Evolutionary conservation across 495 filamentous ascomycete species (phyloP), one percentile per base, ranked within the genome.

Genomic region (Hyaloscypha hepaticicola): DNA sequence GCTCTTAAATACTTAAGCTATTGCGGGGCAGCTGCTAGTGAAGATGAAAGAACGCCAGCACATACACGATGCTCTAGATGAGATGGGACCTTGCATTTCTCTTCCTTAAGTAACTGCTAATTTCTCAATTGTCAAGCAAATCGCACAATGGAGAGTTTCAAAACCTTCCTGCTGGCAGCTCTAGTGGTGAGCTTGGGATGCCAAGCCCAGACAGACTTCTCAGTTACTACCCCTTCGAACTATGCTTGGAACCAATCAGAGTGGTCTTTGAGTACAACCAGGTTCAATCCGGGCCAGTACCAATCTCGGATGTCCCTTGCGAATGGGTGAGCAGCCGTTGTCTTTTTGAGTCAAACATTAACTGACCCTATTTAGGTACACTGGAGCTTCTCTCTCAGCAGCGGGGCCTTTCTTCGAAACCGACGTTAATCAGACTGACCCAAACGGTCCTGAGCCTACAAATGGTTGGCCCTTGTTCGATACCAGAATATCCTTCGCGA

Each of bases 391-490:
- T 26, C 66, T 90, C 12, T 85, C 88, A 26, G 82, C 83, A 33
- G 77, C 79, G 7, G 88, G 88, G 1, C 88, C 88, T 0, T 90
- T 91, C 75, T 90, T 90, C 70, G 88, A 90, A 64, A 69, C 83
- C 14, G 88, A 90, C 61, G 63, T 65, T 22, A 73, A 73, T 51
- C 64, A 72, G 51, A 74, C 68, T 12, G 67, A 73, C 52, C 33
- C 73, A 24, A 59, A 7, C 55, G 73, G 69, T 6, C 59, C 55
- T 19, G 80, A 82, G 60, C 82, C 82, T 27, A 86, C 87, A 71
- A 89, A 85, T 67, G 90, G 89, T 6, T 93, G 90, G 90, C 90
- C 90, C 7, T 73, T 93, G 19, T 90, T 85, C 75, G 78, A 86
- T 52, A 72, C 79, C 8, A 79, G 90, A 16, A 87, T 90, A 70